Evolutionary conservation across 2,329 filamentous ascomycete species (phyloP), one percentile per base, ranked within the genome.

Genomic region (Cercospora canescens): DNA sequence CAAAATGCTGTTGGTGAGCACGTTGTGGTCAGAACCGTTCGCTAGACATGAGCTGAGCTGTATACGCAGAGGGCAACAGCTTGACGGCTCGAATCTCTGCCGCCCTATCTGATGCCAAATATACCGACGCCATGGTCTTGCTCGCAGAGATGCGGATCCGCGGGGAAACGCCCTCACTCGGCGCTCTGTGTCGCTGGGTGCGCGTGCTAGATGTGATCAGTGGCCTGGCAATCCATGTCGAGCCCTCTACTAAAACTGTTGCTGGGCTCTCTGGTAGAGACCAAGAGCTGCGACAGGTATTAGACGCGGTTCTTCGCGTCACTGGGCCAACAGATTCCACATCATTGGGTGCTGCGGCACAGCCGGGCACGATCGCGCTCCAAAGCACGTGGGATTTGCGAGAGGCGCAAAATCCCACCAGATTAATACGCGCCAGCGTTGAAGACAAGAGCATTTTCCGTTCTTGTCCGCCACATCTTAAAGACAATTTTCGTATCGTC

Each of bases 151-250:
- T 91, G 89, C 83, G 85, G 32, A 87, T 91, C 18, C 81, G 89
- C n/a, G 80, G 82, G 3, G 84, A 91, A 67, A 83, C 86, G 18
- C 89, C 89, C 0, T 90, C 90, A 70, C 79, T 91, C 0, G 89
- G 89, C 21, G 88, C 89, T 1, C 77, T 91, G 7, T 91, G 89
- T 75, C 86, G 89, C 64, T 92, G 89, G 89, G 89, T 91, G 4
- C 84, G 89, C 64, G 89, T 91, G 73, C 79, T 91, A 28, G 89
- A 91, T 71, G 86, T 91, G 26, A 86, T 91, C 58, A 89, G 87
- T 69, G 88, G 88, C 1, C 78, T 91, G 7, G 87, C 87, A 3
- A 86, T 87, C 24, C 81, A 85, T 61, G 79, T 85, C 0, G 81
- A 81, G 1, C 81, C 82, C 2, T 77, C 79, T 54, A 75, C 75